Base-by-base conservation (phyloP, 163 green algal species). In the Chlorella variabilis region DNA sequence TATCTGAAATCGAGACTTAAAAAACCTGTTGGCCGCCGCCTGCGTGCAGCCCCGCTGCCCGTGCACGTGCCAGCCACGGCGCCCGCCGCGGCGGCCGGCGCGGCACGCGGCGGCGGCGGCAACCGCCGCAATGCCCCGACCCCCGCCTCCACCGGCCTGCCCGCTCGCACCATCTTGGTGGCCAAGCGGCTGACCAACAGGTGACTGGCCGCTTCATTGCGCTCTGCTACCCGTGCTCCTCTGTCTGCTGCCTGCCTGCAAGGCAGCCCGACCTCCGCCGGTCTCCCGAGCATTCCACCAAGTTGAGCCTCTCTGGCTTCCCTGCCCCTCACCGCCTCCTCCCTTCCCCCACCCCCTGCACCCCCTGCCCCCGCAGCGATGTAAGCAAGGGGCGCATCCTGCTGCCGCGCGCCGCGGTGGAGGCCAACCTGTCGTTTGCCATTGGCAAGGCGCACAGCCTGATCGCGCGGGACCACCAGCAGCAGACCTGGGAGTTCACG, bases 171-270 rank as follows among this genome's bases (percentile, higher is more conserved):
- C 31, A 85, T 96, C 68, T 83, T 96, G 71, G 90, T 96, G 71
- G 90, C 92, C 77, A 96, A 96, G 83, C 71, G 83, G 27, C 85
- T 96, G 39, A 96, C 92, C 59, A 90, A 90, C 41, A 93, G 87
- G 54, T 82, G 45, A 27, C 45, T n/a, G 21, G 11, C 11, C 15
- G n/a, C 25, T 34, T 23, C 2, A 15, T 58, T 48, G 13, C 36
- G 8, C 41, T 38, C 2, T 31, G 23, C 42, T 74, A 38, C 41
- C 8, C 17, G 18, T 9, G 6, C 38, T 15, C 1, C 29, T 42
- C 33, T 9, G 3, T 15, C 29, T 49, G 61, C 25, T 51, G 20
- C 38, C 23, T 54, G 45, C 15, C 2, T 71, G 20, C 38, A 29
- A 31, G 34, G 65, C n/a, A 33, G 65, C 6, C 38, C 65, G 11